phyloP scores from a whole-genome alignment of 805 yeast genomes.

The Schwanniomyces sp. region DNA sequence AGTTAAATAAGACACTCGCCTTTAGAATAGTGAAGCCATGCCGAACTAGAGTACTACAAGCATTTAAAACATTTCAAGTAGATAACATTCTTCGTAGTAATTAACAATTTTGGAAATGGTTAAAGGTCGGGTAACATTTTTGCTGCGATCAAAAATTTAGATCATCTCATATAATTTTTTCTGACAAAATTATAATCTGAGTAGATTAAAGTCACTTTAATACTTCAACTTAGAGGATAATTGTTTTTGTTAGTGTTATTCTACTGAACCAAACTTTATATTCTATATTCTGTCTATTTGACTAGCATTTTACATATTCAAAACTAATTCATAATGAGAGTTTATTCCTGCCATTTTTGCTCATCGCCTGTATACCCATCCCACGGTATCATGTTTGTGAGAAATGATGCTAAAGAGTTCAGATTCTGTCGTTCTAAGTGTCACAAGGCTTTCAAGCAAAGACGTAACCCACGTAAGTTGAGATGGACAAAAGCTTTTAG shows the following conservation, averaged over 20 bases:
- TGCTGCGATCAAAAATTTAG: not conserved
- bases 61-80: too few species aligned
- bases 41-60: too few species aligned
- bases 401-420: slow-evolving; percentile 97
- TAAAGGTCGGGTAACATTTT: not conserved
- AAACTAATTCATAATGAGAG: slow-evolving; percentile 58
- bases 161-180: slow-evolving; percentile 1
- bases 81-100: too few species aligned
- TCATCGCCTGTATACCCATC: slow-evolving; percentile 85
- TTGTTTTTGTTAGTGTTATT: not conserved
- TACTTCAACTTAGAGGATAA: not conserved
- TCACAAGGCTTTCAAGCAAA: slow-evolving; percentile 95
- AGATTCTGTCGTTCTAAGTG: slow-evolving; percentile 97
- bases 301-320: not conserved
- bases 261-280: not conserved
- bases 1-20: too few species aligned
- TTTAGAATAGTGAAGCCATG: too few species aligned
- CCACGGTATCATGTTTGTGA: slow-evolving; percentile 95
- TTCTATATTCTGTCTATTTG: not conserved
- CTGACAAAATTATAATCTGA: not conserved
- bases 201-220: not conserved
- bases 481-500: slow-evolving; percentile 99
- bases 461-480: slow-evolving; percentile 97
- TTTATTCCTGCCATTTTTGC: slow-evolving; percentile 92
- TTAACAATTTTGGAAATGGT: not conserved